A percentile compares a stretch with the other conserved stretches of the same genome.
Evolutionary conservation across 2,329 filamentous ascomycete genomes (phyloP).

Genomic region (Claviceps arundinis): DNA sequence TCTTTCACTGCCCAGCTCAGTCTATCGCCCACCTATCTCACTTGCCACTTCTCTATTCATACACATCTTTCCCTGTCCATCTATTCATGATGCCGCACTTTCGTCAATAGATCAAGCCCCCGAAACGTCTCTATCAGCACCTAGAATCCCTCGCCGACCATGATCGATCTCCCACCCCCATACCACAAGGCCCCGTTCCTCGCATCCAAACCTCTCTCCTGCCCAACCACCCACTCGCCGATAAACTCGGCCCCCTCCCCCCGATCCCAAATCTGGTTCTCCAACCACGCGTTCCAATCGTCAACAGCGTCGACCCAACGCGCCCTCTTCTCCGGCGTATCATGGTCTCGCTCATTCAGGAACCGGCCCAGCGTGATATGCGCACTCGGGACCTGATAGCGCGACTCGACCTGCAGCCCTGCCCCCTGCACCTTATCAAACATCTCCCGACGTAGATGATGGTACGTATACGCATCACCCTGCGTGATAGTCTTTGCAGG

Average conservation of each 20-base stretch:
- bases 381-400: constrained; percentile 80
- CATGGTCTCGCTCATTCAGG: constrained; percentile 52
- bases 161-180: constrained; percentile 62
- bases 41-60: no score
- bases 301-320: constrained; percentile 60
- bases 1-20: no score
- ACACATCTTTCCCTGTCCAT: no score
- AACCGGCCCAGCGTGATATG: constrained; percentile 83
- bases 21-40: no score
- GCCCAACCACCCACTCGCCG: constrained; percentile 77
- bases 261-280: constrained; percentile 55
- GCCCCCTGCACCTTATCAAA: constrained; percentile 47
- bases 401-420: constrained; percentile 57
- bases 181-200: constrained; percentile 75
- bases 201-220: constrained; percentile 68
- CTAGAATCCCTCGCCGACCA: constrained; percentile 47
- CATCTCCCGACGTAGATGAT: constrained; percentile 74
- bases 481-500: constrained; percentile 22
- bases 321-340: constrained; percentile 42
- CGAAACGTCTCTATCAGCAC: background rate
- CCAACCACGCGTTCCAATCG: constrained; percentile 62
- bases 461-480: constrained; percentile 67
- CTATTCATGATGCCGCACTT: no score
- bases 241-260: constrained; percentile 24
- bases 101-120: background rate